A percentile compares a stretch with the other conserved stretches of the same genome.
These are phyloP conservation scores for Diplodia corticola DNA, from an alignment of 2,329 filamentous ascomycete species.

Conservation along the genomic window DNA sequence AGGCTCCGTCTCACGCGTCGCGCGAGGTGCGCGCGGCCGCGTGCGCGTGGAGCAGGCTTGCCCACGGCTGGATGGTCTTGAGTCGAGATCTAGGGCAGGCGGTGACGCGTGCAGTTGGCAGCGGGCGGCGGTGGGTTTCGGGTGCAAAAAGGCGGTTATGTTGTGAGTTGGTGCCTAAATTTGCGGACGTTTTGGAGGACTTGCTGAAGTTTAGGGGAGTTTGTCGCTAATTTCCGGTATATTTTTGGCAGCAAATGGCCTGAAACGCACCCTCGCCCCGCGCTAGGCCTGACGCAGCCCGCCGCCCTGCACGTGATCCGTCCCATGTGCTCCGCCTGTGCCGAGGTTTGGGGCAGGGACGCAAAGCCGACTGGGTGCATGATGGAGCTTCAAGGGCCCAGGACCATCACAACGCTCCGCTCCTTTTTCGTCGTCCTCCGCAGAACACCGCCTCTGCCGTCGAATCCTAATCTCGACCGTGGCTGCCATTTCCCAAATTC, in stretches of 20 bases:
- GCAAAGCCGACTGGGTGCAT: slow-evolving; percentile 19
- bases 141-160: slow-evolving; percentile 6
- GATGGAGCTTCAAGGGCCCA: slow-evolving; percentile 11
- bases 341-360: slow-evolving; percentile 21
- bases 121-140: not conserved
- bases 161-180: slow-evolving; percentile 26
- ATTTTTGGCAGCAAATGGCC: slow-evolving; percentile 11
- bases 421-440: slow-evolving; percentile 15
- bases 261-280: not conserved
- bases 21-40: slow-evolving; percentile 14
- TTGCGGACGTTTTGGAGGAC: slow-evolving; percentile 30
- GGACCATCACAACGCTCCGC: slow-evolving; percentile 10
- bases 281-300: not conserved
- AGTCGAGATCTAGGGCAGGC: slow-evolving; percentile 26
- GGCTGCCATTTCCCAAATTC: not conserved
- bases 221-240: slow-evolving; percentile 21
- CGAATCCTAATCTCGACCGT: not conserved
- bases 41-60: slow-evolving; percentile 24
- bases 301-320: not conserved
- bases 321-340: slow-evolving; percentile 19
- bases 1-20: slow-evolving; percentile 30
- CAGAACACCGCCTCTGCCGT: not conserved
- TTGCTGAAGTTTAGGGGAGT: slow-evolving; percentile 26
- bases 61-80: slow-evolving; percentile 17
- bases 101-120: slow-evolving; percentile 25